Base-by-base conservation (phyloP, 1,139 yeast genomes). In the Geotrichum siamense region DNA sequence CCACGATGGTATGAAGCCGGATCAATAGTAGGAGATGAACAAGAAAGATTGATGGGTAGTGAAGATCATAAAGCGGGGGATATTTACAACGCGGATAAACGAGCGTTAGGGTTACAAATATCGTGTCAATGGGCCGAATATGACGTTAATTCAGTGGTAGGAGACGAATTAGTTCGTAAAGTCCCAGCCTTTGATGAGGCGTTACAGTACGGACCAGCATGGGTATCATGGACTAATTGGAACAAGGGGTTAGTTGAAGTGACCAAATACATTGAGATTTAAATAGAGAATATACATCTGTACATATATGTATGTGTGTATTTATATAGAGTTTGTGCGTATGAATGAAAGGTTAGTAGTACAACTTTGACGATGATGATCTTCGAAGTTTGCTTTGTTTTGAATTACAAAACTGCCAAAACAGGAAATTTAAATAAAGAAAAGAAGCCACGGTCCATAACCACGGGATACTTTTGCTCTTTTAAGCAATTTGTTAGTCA, bases 41-140 rank as follows among this genome's bases (percentile, higher is more conserved):
- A 12, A 6, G 26, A 28, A 17, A 17, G 16, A 19, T 17, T 16
- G 25, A 19, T 20, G 9, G 12, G 10, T 9, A 21, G 4, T 33
- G 20, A 64, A 59, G 17, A 63, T 58, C 21, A 13, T 5, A 9
- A 13, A n/a, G 10, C 13, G 17, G 9, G 17, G n/a, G 21, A 9
- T 2, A 10, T n/a, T 13, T 48, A 49, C 21, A 53, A 53, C 38
- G 26, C 16, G 19, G 27, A 22, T 20, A 22, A 33, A 12, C 51
- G 55, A 26, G 40, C 53, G 8, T 53, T 85, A 46, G 81, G 80
- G 1, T 68, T 84, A 1, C 62, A 66, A 8, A 70, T 84, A 3
- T 68, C 73, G 22, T 85, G 95, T 58, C 75, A 66, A 55, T 84
- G 93, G 93, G 80, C 82, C 9, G 93, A 84, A 52, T 73, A 75